phyloP scores from a whole-genome alignment of 2,329 filamentous ascomycete genomes.

The Xylariaceae sp. region DNA sequence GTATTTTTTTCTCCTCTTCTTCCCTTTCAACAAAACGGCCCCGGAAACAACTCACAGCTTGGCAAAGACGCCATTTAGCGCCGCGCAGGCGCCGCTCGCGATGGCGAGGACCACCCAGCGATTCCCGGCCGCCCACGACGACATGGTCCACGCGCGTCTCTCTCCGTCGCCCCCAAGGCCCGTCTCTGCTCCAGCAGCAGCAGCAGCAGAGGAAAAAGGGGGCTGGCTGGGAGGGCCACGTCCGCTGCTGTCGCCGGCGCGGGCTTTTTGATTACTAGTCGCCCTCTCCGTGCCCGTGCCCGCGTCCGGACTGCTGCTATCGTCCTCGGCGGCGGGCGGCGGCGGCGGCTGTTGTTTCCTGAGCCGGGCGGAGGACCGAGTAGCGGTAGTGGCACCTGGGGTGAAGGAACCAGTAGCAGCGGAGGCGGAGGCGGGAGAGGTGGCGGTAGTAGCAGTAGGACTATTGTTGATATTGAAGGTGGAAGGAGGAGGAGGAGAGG shows the following conservation, averaged over 20 bases:
- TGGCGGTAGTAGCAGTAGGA: too few species aligned
- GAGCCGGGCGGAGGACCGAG: background rate
- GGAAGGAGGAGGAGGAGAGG: too few species aligned
- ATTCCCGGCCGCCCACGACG: constrained; percentile 24
- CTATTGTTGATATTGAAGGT: too few species aligned
- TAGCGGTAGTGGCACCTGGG: background rate
- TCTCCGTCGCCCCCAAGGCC: too few species aligned
- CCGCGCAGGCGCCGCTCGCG: constrained; percentile 68
- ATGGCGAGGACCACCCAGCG: constrained; percentile 64
- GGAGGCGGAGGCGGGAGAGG: constrained; percentile 2
- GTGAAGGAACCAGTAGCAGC: constrained; percentile 6
- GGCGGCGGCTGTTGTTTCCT: background rate
- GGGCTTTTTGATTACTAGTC: too few species aligned
- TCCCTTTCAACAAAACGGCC: too few species aligned
- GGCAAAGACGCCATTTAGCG: constrained; percentile 76
- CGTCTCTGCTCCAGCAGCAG: too few species aligned
- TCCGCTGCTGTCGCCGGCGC: too few species aligned
- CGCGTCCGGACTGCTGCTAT: background rate
- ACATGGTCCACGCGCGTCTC: background rate
- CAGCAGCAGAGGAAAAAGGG: too few species aligned
- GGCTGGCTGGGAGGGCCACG: too few species aligned
- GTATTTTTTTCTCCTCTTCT: too few species aligned
- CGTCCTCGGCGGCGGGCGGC: background rate
- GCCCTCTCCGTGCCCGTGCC: background rate
- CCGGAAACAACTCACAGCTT: constrained; percentile 67